Evolutionary conservation across 208 protist genomes (phyloP).

Genomic region (Trypanosoma rangeli): DNA sequence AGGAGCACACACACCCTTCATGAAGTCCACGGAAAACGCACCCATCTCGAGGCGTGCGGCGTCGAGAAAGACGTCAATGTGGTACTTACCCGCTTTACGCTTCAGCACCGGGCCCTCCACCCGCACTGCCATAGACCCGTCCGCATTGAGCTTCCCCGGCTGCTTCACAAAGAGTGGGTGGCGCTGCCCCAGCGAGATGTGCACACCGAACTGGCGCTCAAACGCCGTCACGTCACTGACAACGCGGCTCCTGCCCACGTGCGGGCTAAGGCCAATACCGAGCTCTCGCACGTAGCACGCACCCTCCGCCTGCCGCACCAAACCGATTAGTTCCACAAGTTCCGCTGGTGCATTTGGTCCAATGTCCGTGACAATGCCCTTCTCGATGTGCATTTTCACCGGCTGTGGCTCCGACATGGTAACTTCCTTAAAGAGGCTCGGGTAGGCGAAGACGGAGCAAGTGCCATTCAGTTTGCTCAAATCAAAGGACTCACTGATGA

Average conservation of each 20-base stretch:
- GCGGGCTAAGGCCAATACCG: conserved; percentile 90
- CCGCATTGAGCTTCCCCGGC: conserved; percentile 55
- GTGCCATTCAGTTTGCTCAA: conserved; percentile 77
- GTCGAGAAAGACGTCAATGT: conserved; percentile 89
- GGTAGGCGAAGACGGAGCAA: conserved; percentile 85
- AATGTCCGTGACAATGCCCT: conserved; percentile 66
- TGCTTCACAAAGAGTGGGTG: conserved; percentile 92
- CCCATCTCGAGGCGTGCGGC: conserved; percentile 60
- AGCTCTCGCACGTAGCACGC: conserved; percentile 86
- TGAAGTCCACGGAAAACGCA: conserved; percentile 69
- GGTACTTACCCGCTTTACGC: conserved; percentile 86
- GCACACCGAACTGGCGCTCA: conserved; percentile 90
- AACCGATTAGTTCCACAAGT: conserved; percentile 72
- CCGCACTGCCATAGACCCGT: conserved; percentile 55
- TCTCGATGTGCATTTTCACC: conserved; percentile 71
- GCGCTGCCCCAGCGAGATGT: conserved; percentile 85
- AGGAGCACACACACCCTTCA: conserved; percentile 44
- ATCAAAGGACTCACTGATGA: conserved; percentile 88
- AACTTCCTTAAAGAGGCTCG: conserved; percentile 72
- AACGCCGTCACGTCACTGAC: conserved; percentile 90
- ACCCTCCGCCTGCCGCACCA: conserved; percentile 82
- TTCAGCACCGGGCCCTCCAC: conserved; percentile 77
- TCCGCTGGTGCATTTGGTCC: conserved; percentile 61
- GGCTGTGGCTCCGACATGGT: conserved; percentile 61
- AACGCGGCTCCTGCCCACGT: conserved; percentile 68